Evolutionary conservation across 441 rosid genomes (phyloP).

Genomic region (Codiaeum variegatum): DNA sequence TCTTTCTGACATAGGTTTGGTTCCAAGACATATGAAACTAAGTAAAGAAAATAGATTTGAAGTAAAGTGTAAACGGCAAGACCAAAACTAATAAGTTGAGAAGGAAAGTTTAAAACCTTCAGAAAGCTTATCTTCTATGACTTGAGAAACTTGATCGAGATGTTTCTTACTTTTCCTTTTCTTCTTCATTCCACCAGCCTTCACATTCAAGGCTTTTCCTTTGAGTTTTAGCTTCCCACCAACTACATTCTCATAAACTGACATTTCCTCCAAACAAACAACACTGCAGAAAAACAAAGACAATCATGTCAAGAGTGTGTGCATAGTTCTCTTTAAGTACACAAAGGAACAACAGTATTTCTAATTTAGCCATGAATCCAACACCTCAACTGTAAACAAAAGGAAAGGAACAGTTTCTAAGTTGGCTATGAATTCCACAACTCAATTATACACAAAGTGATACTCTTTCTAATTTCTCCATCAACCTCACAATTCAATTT

Average conservation of each 20-base stretch:
- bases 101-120: constrained; percentile 37
- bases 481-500: too few species aligned
- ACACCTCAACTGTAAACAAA: background rate
- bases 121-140: constrained; percentile 38
- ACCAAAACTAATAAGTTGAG: background rate
- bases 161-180: constrained; percentile 55
- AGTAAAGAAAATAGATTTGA: background rate
- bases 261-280: constrained; percentile 39
- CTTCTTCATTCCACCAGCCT: constrained; percentile 78
- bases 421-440: too few species aligned
- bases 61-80: background rate
- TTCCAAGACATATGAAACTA: background rate
- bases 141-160: constrained; percentile 34
- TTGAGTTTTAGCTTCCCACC: constrained; percentile 91
- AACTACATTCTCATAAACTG: constrained; percentile 64
- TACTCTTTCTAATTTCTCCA: too few species aligned
- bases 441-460: too few species aligned
- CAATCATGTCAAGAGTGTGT: background rate
- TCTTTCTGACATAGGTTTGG: background rate
- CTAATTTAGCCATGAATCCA: background rate
- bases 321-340: background rate
- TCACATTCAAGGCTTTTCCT: constrained; percentile 89
- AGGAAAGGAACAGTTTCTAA: too few species aligned
- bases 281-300: background rate
- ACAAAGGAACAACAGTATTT: background rate